Conservation (phyloP, 371 early-diverging fungal genomes). For the Apophysomyces variabilis region DNA sequence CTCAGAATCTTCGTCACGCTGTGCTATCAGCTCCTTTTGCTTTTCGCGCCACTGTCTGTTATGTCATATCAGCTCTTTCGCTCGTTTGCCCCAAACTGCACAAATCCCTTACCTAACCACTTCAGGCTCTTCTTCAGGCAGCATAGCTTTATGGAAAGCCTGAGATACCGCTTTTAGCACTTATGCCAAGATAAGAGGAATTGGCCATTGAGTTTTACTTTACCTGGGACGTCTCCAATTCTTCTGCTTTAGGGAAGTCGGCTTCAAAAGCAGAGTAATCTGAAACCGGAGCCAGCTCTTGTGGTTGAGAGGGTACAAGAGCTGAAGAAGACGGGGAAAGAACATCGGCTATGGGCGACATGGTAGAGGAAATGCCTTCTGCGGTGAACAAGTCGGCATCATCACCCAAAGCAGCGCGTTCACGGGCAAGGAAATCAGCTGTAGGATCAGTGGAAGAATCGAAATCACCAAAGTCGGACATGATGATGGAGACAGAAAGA, state of each 20-base stretch:
- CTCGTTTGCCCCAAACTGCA: background rate
- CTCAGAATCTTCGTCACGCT: slow-evolving; percentile 76
- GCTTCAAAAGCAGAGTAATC: slow-evolving; percentile 44
- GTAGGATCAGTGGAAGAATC: slow-evolving; percentile 74
- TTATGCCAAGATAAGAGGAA: too few species aligned
- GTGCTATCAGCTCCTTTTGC: slow-evolving; percentile 72
- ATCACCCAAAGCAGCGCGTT: slow-evolving; percentile 84
- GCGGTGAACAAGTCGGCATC: slow-evolving; percentile 71
- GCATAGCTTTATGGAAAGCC: slow-evolving; percentile 54
- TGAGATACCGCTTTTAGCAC: slow-evolving; percentile 11
- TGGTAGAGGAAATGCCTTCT: slow-evolving; percentile 14
- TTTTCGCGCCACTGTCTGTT: slow-evolving; percentile 82
- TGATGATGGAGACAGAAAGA: slow-evolving; percentile 14
- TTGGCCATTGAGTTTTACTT: background rate
- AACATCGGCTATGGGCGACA: slow-evolving; percentile 12
- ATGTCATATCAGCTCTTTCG: background rate
- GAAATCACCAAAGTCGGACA: slow-evolving; percentile 66
- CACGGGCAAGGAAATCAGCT: slow-evolving; percentile 92
- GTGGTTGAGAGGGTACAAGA: slow-evolving; percentile 8
- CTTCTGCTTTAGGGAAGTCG: slow-evolving; percentile 53
- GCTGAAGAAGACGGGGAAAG: slow-evolving; percentile 11
- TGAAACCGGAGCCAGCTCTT: slow-evolving; percentile 18
- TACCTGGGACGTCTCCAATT: slow-evolving; percentile 55
- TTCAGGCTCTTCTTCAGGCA: slow-evolving; percentile 62
- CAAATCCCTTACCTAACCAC: slow-evolving; percentile 52